A percentile compares a stretch with the other conserved stretches of the same genome.
phyloP scores from a whole-genome alignment of 225 moss, liverwort and hornwort genomes.

The Pseudoscleropodium purum region DNA sequence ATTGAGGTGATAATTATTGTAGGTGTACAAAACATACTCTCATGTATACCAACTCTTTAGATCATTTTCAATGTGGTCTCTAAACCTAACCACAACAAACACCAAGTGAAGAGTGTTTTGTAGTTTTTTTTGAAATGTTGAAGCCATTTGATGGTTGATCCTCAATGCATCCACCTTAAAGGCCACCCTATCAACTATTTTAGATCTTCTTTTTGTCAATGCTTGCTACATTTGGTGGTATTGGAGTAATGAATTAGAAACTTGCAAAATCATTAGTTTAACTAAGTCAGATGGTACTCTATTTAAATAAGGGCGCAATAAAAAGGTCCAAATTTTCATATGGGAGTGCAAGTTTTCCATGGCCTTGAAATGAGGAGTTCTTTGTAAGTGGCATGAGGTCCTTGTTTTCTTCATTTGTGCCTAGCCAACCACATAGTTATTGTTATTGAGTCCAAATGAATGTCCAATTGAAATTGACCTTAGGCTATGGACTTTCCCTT shows the following conservation, averaged over 20 bases:
- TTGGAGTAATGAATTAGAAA: neutral
- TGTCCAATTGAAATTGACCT: fast-evolving
- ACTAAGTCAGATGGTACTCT: neutral
- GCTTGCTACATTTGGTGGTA: fast-evolving
- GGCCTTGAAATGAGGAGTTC: neutral
- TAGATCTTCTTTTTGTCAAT: neutral
- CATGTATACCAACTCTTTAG: too few relatives aligned
- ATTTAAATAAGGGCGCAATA: fast-evolving
- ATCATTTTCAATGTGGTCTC: too few relatives aligned
- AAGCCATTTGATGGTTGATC: neutral
- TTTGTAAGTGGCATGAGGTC: neutral
- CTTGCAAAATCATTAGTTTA: neutral
- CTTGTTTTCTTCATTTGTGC: neutral
- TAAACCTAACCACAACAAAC: too few relatives aligned
- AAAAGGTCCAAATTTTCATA: neutral
- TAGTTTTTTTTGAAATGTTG: neutral
- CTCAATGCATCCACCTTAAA: neutral
- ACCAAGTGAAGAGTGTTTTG: neutral
- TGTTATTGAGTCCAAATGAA: neutral
- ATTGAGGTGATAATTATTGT: too few relatives aligned
- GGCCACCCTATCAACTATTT: neutral
- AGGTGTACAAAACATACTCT: too few relatives aligned
- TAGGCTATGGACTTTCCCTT: neutral
- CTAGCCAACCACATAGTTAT: fast-evolving
- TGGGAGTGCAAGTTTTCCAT: neutral